Conservation (phyloP, 2,329 filamentous ascomycete genomes). For the Ascocoryne sarcoides region DNA sequence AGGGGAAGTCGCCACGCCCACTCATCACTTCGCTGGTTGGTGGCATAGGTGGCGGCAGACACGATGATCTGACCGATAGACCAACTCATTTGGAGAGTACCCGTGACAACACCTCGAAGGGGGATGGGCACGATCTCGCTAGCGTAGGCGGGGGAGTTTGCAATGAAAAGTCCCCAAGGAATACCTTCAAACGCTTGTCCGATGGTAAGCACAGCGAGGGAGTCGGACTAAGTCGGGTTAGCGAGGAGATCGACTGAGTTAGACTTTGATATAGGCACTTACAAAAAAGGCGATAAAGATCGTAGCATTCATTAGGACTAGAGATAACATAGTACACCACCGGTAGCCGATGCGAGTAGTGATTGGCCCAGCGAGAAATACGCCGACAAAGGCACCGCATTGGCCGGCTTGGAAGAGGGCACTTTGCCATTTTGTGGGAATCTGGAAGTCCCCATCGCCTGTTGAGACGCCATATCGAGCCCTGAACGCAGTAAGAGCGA, state of each 20-base stretch:
- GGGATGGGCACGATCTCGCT: slow-evolving; percentile 51
- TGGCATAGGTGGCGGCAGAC: slow-evolving; percentile 43
- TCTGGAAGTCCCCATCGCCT: slow-evolving; percentile 27
- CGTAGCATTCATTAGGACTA: slow-evolving; percentile 46
- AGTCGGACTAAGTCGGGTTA: slow-evolving; percentile 21
- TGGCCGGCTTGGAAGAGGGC: slow-evolving; percentile 46
- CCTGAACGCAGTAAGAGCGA: slow-evolving; percentile 41
- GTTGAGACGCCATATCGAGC: slow-evolving; percentile 37
- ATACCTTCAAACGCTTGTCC: slow-evolving; percentile 52
- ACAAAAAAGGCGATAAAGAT: slow-evolving; percentile 36
- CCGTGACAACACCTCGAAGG: slow-evolving; percentile 48
- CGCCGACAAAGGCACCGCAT: slow-evolving; percentile 50
- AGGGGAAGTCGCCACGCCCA: slow-evolving; percentile 38
- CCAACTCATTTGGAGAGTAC: slow-evolving; percentile 61
- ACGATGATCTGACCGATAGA: slow-evolving; percentile 54
- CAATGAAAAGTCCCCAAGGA: slow-evolving; percentile 59
- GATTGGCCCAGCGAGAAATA: slow-evolving; percentile 50
- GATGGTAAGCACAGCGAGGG: slow-evolving; percentile 37
- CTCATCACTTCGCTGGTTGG: slow-evolving; percentile 22
- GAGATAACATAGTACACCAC: slow-evolving; percentile 45
- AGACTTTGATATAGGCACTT: neutral
- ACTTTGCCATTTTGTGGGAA: slow-evolving; percentile 48
- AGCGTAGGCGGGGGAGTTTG: slow-evolving; percentile 55
- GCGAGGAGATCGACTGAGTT: neutral
- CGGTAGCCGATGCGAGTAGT: slow-evolving; percentile 52